Evolutionary conservation across 768 basidiomycete species (phyloP).

Genomic region (Trametes villosa): DNA sequence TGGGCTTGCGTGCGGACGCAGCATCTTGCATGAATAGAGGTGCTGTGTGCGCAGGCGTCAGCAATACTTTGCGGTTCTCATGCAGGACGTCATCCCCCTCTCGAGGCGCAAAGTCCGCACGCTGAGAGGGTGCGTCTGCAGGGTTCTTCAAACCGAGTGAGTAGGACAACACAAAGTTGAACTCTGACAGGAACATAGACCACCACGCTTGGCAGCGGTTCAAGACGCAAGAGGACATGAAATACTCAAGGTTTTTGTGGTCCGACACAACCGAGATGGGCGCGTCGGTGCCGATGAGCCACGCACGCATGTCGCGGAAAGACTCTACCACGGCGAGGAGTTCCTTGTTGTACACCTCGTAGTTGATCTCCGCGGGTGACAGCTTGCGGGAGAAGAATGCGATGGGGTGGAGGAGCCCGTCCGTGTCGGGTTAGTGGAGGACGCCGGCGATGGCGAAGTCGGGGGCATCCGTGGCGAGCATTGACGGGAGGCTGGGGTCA

Average conservation of each 20-base stretch:
- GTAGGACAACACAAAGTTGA: conserved; percentile 39
- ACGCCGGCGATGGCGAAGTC: conserved; percentile 28
- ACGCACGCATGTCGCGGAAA: conserved; percentile 39
- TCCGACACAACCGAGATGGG: conserved; percentile 34
- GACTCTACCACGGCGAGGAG: conserved; percentile 48
- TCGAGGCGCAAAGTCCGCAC: too few relatives aligned
- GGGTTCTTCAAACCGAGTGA: conserved; percentile 32
- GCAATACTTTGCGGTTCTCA: conserved; percentile 14
- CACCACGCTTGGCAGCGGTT: conserved; percentile 43
- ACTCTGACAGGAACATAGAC: conserved; percentile 30
- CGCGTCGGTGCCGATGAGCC: conserved; percentile 26
- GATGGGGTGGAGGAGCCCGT: conserved; percentile 39
- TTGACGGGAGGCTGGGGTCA: conserved; percentile 18
- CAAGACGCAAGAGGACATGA: conserved; percentile 41
- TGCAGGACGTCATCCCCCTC: conserved; percentile 26
- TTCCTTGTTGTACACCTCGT: conserved; percentile 54
- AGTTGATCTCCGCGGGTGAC: conserved; percentile 50
- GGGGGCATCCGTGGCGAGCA: conserved; percentile 27
- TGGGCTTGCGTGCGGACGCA: background rate
- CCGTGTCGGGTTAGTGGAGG: conserved; percentile 2
- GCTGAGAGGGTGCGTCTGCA: conserved; percentile 31
- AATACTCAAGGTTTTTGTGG: conserved; percentile 46
- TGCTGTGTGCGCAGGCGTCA: conserved; percentile 14
- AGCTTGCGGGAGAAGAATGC: conserved; percentile 43
- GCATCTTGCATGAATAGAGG: conserved; percentile 6